Evolutionary conservation across 331 rosid genomes (phyloP).

Genomic region (Pyrus hybrid): DNA sequence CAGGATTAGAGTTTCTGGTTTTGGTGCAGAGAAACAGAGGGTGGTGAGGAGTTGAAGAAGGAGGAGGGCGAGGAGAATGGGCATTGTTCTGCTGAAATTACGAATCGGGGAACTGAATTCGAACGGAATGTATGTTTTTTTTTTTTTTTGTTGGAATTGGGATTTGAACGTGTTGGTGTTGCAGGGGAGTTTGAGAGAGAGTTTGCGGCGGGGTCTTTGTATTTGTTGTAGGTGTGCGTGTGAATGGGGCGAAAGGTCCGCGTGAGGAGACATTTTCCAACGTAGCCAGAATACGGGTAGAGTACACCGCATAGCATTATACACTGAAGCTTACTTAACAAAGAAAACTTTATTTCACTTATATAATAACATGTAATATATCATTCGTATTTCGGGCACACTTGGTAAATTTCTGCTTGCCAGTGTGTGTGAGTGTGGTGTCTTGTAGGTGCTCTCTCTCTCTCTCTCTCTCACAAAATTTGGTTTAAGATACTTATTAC

Average conservation of each 20-base stretch:
- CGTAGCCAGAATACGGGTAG: no score
- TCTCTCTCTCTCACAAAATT: no score
- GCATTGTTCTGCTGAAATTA: slow-evolving; percentile 1
- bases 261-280: no score
- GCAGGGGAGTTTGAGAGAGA: neutral
- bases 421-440: no score
- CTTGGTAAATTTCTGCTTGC: no score
- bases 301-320: no score
- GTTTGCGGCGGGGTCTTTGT: neutral
- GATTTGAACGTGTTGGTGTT: neutral
- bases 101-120: neutral
- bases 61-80: neutral
- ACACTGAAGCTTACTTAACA: accelerated
- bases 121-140: neutral
- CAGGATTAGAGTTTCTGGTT: slow-evolving; percentile 15
- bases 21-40: slow-evolving; percentile 12
- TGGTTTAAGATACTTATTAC: no score
- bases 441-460: no score
- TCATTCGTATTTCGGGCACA: accelerated
- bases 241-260: neutral
- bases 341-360: no score
- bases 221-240: no score
- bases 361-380: accelerated
- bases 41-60: slow-evolving; percentile 4
- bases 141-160: neutral